Percentiles rank a stretch among this genome's conserved stretches.
These are phyloP conservation scores for Penicillium pulvis DNA, from an alignment of 495 filamentous ascomycete genomes.

Conservation along the genomic window DNA sequence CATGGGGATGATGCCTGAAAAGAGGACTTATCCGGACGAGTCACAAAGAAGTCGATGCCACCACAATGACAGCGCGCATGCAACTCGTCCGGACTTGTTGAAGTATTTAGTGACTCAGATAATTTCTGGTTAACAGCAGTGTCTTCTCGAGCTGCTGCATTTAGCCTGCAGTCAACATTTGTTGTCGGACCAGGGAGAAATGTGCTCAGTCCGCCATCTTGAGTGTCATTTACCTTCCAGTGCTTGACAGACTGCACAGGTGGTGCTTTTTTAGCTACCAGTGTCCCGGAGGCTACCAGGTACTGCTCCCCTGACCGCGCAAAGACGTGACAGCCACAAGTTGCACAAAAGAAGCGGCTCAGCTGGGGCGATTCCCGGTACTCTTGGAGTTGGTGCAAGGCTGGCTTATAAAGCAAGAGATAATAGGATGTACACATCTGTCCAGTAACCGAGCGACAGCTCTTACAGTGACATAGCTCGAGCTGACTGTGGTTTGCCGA, in stretches of 20 bases:
- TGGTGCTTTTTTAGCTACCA: constrained; percentile 36
- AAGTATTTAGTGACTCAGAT: not conserved
- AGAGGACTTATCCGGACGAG: constrained; percentile 43
- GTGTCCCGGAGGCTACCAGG: constrained; percentile 44
- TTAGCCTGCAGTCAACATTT: constrained; percentile 22
- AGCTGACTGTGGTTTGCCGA: constrained; percentile 30
- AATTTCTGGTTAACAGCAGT: not conserved
- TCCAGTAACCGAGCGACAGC: constrained; percentile 62
- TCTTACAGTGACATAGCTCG: constrained; percentile 65
- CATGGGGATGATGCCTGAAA: constrained; percentile 47
- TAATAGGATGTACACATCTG: constrained; percentile 58
- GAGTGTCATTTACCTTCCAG: constrained; percentile 50
- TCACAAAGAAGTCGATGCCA: constrained; percentile 48
- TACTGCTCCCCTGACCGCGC: constrained; percentile 36
- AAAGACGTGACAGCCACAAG: constrained; percentile 68
- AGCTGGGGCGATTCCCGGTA: constrained; percentile 52
- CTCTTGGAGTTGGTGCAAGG: constrained; percentile 39
- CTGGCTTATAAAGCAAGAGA: constrained; percentile 35
- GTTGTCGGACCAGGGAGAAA: constrained; percentile 40
- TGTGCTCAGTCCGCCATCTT: constrained; percentile 59
- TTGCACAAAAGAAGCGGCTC: constrained; percentile 67
- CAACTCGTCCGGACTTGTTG: constrained; percentile 20
- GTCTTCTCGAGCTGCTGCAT: not conserved
- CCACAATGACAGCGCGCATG: constrained; percentile 45
- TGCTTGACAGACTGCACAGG: constrained; percentile 47